A percentile compares a stretch with the other conserved stretches of the same genome.
phyloP scores from a whole-genome alignment of 441 rosid genomes.

The Breynia disticha region DNA sequence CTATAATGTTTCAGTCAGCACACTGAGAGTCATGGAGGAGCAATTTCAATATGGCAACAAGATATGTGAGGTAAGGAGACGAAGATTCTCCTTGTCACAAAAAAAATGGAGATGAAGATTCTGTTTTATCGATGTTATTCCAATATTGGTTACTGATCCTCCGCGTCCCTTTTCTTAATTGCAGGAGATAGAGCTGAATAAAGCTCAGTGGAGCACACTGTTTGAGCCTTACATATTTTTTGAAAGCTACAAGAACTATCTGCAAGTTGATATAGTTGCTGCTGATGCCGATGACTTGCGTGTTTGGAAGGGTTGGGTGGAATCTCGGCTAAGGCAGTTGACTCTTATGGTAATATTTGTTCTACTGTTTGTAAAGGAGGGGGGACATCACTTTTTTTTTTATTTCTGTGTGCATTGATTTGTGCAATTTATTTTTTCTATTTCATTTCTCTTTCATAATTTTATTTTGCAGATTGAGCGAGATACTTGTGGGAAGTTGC shows the following conservation, averaged over 20 bases:
- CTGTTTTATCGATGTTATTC: background rate
- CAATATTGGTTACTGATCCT: conserved; percentile 9
- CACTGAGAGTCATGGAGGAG: conserved; percentile 57
- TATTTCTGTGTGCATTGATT: background rate
- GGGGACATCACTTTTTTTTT: conserved; percentile 1
- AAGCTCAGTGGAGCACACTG: conserved; percentile 43
- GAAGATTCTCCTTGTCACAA: too few species aligned
- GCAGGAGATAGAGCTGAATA: conserved; percentile 53
- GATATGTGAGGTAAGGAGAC: conserved; percentile 40
- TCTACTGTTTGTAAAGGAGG: background rate
- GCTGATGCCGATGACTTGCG: conserved; percentile 49
- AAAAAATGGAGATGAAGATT: background rate
- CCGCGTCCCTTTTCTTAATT: conserved; percentile 3
- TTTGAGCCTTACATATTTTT: conserved; percentile 61
- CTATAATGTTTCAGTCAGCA: conserved; percentile 60
- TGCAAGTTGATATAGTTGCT: conserved; percentile 54
- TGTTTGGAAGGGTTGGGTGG: conserved; percentile 74
- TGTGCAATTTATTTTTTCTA: conserved; percentile 3
- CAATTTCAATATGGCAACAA: conserved; percentile 55
- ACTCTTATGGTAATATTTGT: conserved; percentile 40
- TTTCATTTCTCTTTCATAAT: background rate
- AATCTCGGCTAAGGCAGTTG: conserved; percentile 62
- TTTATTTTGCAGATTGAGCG: conserved; percentile 47
- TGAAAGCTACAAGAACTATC: conserved; percentile 55
- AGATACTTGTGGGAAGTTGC: conserved; percentile 54